A percentile compares a stretch with the other conserved stretches of the same genome.
phyloP scores from a whole-genome alignment of 2,329 filamentous ascomycete species.

The Botrytis porri region DNA sequence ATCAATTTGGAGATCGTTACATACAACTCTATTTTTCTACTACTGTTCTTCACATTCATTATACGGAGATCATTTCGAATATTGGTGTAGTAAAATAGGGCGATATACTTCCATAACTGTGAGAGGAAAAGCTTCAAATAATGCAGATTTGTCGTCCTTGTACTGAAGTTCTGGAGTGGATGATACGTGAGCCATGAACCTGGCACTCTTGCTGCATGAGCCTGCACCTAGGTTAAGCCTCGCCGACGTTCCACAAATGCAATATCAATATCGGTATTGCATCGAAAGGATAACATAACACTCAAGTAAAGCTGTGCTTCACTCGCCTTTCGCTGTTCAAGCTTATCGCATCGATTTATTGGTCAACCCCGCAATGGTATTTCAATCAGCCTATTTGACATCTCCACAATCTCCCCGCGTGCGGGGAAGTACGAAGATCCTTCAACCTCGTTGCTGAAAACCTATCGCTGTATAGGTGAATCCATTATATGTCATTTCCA shows the following conservation, averaged over 20 bases:
- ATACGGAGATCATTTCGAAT: neutral
- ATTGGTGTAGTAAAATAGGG: too few relatives aligned
- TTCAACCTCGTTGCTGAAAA: neutral
- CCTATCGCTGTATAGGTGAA: neutral
- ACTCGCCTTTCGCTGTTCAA: neutral
- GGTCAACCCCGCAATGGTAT: neutral
- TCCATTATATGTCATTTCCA: neutral
- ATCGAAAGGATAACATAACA: neutral
- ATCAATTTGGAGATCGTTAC: neutral
- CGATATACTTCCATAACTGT: neutral
- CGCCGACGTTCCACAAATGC: neutral
- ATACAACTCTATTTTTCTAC: neutral
- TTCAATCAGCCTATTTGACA: neutral
- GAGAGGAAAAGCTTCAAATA: neutral
- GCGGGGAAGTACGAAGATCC: conserved; percentile 7
- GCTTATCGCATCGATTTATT: neutral
- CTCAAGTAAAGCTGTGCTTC: neutral
- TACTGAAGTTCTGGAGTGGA: neutral
- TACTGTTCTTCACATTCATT: neutral
- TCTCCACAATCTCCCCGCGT: neutral
- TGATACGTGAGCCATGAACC: neutral
- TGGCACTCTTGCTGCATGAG: neutral
- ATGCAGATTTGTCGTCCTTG: neutral
- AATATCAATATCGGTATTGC: neutral
- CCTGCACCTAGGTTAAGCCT: neutral